Base-by-base conservation (phyloP, 495 filamentous ascomycete genomes). In the Tuber calosporum region DNA sequence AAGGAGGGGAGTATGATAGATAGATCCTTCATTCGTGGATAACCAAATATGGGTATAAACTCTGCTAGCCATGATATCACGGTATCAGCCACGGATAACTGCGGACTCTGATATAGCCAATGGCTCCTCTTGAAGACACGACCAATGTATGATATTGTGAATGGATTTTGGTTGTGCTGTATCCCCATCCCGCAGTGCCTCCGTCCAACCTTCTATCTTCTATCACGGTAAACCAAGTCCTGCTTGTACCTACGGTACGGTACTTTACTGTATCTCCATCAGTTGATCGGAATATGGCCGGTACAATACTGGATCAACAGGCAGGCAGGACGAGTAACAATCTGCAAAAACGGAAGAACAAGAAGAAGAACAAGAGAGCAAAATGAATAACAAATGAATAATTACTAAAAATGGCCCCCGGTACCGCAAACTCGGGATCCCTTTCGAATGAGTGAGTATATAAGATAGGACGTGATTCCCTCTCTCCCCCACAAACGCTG, bases 341-440 rank as follows among this genome's bases (percentile, higher is more conserved):
- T 66, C 73, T 66, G 70, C 58, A 70, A 66, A 34, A 58, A 77
- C 70, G 76, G 53, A 73, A 72, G 53, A 73, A 70, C n/a, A n/a
- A n/a, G n/a, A n/a, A n/a, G n/a, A n/a, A n/a, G n/a, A n/a, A n/a
- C n/a, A n/a, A n/a, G 66, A 69, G 66, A 73, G 74, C 73, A 76
- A 67, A 70, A 77, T 73, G 75, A 58, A 77, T 62, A 68, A 68
- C 75, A 70, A 75, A 75, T 22, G 67, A 37, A 70, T 77, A 62
- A 71, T 41, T 53, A 40, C 75, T 68, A 73, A 68, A 73, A 66
- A 69, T 70, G 74, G 75, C 70, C 75, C 75, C 75, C 75, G 76
- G 76, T 73, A 77, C 76, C 76, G 74, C 74, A 74, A 76, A 69
- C 74, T 77, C 76, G 76, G 76, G 76, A 78, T 70, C 62, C 53